Evolutionary conservation across 805 yeast genomes (phyloP), one percentile per base, ranked within the genome.

Genomic region (Suhomyces canberraensis): DNA sequence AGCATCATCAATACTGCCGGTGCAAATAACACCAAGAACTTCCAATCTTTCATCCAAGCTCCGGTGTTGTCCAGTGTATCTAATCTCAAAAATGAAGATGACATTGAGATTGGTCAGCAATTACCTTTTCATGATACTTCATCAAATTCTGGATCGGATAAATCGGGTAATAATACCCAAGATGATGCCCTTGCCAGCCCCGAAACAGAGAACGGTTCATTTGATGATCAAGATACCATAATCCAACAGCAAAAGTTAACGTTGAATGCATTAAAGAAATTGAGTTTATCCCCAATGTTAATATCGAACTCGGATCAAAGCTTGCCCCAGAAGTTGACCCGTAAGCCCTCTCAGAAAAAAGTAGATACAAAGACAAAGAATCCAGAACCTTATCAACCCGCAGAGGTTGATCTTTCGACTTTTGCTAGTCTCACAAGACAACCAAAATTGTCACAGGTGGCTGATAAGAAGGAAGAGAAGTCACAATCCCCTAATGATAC

Each of bases 21-120:
- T 17, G 28, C 35, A 16, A 36, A 39, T 40, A 29, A 45, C 37
- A 35, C 42, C 22, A 48, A 63, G 46, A 63, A 69, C 48, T 65
- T 66, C 51, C 74, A 69, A 51, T 60, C 68, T 16, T 67, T 64
- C 40, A 69, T 69, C 36, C 74, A 69, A 49, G 74, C 73, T 1
- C 74, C 74, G 1, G 73, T 66, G 4, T 50, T 69, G 30, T 62
- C 68, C 26, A 55, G 64, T 39, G 61, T 64, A 28, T 41, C 66
- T 14, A 63, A 58, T 33, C 47, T 56, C 29, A 61, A 56, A 24
- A 40, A 39, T n/a, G 48, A 45, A 15, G 64, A 64, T 30, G 64
- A 64, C 21, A 44, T 58, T 4, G 64, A 58, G 33, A 69, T 69
- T n/a, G 74, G 74, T 16, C 61, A 62, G 36, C 65, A 61, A 38